A percentile compares a stretch with the other conserved stretches of the same genome.
These are phyloP conservation scores for Parastagonospora nodorum DNA, from an alignment of 2,329 filamentous ascomycete genomes.

Conservation along the genomic window DNA sequence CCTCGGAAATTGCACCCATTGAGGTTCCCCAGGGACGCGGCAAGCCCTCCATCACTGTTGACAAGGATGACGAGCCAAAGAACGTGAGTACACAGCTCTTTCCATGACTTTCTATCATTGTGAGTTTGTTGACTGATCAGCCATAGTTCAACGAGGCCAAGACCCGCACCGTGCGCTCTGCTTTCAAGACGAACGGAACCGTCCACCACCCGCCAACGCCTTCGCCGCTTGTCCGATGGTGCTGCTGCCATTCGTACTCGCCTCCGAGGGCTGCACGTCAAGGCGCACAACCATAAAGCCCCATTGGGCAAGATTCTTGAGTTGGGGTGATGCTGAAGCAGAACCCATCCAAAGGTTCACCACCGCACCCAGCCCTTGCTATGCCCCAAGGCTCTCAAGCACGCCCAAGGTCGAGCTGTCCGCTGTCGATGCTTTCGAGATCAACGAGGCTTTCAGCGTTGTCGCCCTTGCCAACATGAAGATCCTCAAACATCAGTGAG, in stretches of 20 bases:
- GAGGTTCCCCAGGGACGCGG: conserved; percentile 86
- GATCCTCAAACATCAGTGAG: conserved; percentile 74
- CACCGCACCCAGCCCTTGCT: conserved; percentile 87
- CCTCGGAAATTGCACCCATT: conserved; percentile 84
- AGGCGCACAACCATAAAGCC: conserved; percentile 89
- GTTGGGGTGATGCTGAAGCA: conserved; percentile 96
- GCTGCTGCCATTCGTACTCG: conserved; percentile 89
- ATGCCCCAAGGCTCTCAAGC: conserved; percentile 98
- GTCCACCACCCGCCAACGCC: conserved; percentile 96
- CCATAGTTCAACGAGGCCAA: conserved; percentile 58
- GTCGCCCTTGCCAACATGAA: conserved; percentile 97
- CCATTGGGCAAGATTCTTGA: conserved; percentile 95
- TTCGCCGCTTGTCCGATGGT: conserved; percentile 92
- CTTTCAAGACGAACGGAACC: conserved; percentile 83
- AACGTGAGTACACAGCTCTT: conserved; percentile 63
- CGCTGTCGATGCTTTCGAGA: conserved; percentile 91
- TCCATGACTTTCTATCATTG: conserved; percentile 10
- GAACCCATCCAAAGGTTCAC: conserved; percentile 94
- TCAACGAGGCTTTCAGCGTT: conserved; percentile 98
- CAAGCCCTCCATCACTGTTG: conserved; percentile 81
- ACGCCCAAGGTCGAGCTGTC: conserved; percentile 82
- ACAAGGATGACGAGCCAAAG: conserved; percentile 93
- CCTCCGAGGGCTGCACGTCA: conserved; percentile 90
- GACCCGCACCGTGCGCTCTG: conserved; percentile 64
- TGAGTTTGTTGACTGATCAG: conserved; percentile 18